Percentiles rank a stretch among this genome's conserved stretches.
These are phyloP conservation scores for Tricholomella constricta DNA, from an alignment of 768 basidiomycete species.

Conservation along the genomic window DNA sequence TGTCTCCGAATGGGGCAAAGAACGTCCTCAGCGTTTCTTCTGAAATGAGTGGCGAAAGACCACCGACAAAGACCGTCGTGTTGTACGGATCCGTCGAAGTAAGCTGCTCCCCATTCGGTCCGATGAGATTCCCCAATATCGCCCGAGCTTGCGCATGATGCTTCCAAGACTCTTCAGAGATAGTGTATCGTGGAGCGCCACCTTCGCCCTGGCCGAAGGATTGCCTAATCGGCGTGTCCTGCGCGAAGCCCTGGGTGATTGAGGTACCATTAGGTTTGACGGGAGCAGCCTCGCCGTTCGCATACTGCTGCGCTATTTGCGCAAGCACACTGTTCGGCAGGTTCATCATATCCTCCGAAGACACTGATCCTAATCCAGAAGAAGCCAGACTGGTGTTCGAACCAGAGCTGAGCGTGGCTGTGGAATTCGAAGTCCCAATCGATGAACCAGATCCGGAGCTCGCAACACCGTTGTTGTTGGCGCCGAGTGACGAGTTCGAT, in stretches of 20 bases:
- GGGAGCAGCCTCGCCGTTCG: conserved; percentile 34
- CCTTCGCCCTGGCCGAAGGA: conserved; percentile 33
- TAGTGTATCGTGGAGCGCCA: conserved; percentile 52
- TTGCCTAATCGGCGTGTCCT: conserved; percentile 41
- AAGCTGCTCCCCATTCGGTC: conserved; percentile 83
- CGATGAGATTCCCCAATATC: conserved; percentile 80
- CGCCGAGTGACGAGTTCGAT: conserved; percentile 37
- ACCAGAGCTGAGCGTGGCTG: conserved; percentile 53
- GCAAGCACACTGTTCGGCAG: conserved; percentile 45
- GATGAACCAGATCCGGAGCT: conserved; percentile 50
- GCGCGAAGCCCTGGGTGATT: conserved; percentile 41
- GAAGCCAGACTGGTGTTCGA: conserved; percentile 54
- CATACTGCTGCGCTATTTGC: conserved; percentile 53
- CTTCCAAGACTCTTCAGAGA: conserved; percentile 80
- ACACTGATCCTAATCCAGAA: conserved; percentile 47
- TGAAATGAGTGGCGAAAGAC: conserved; percentile 82
- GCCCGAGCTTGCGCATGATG: conserved; percentile 83
- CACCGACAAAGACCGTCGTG: conserved; percentile 94
- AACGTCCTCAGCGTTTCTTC: conserved; percentile 92
- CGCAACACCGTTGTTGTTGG: conserved; percentile 38
- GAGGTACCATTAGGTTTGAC: conserved; percentile 30
- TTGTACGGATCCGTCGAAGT: conserved; percentile 95
- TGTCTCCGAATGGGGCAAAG: conserved; percentile 91
- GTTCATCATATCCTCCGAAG: conserved; percentile 57
- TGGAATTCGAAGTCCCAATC: conserved; percentile 52